A percentile compares a stretch with the other conserved stretches of the same genome.
phyloP scores from a whole-genome alignment of 2,329 filamentous ascomycete species.

The Talaromyces verruculosus region DNA sequence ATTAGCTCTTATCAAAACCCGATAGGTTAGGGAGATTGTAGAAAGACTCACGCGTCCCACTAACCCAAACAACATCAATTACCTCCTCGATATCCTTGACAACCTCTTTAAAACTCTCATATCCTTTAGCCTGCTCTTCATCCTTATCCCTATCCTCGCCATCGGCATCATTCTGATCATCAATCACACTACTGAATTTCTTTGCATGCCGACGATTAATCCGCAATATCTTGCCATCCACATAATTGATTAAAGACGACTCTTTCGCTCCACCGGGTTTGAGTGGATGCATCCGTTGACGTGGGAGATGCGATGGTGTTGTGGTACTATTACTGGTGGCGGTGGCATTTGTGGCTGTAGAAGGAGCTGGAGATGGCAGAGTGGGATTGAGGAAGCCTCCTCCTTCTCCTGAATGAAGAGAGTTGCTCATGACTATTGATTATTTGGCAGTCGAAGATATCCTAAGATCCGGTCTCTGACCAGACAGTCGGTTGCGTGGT shows the following conservation, averaged over 20 bases:
- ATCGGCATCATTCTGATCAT: background rate
- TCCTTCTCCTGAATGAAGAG: background rate
- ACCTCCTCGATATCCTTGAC: slow-evolving; percentile 72
- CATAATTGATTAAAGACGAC: slow-evolving; percentile 56
- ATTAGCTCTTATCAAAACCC: background rate
- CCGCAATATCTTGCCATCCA: slow-evolving; percentile 54
- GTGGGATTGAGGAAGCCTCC: slow-evolving; percentile 46
- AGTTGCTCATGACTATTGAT: background rate
- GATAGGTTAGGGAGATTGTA: background rate
- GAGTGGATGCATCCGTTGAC: slow-evolving; percentile 54
- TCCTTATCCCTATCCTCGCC: slow-evolving; percentile 31
- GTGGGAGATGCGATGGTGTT: slow-evolving; percentile 48
- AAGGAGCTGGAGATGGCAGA: slow-evolving; percentile 51
- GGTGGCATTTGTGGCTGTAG: slow-evolving; percentile 42
- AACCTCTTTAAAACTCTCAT: slow-evolving; percentile 66
- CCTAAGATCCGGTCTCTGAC: background rate
- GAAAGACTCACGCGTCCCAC: slow-evolving; percentile 70
- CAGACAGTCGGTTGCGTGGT: background rate
- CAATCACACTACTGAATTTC: slow-evolving; percentile 41
- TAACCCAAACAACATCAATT: slow-evolving; percentile 81
- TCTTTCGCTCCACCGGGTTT: slow-evolving; percentile 60
- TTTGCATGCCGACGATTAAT: slow-evolving; percentile 57
- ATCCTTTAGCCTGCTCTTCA: slow-evolving; percentile 50
- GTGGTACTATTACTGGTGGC: slow-evolving; percentile 25
- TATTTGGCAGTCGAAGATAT: too few relatives aligned